Evolutionary conservation across 2,329 filamentous ascomycete genomes (phyloP).

Genomic region (Xylaria polymorpha): DNA sequence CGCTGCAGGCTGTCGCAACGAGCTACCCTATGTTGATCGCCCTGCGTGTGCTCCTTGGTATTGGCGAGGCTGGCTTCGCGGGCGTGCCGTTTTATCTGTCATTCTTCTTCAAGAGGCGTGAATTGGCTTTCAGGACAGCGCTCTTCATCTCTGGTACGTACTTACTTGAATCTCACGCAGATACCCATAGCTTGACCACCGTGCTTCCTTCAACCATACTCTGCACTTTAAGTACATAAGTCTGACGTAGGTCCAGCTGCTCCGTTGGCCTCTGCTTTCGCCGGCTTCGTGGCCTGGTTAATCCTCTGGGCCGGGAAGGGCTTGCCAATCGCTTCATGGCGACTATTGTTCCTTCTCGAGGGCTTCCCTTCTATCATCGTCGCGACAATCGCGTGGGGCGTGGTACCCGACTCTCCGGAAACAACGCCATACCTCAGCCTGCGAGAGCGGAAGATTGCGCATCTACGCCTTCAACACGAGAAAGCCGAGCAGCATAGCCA

Average conservation of each 20-base stretch:
- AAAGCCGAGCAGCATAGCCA: conserved; percentile 44
- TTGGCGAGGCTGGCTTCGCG: conserved; percentile 73
- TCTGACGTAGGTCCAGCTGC: conserved; percentile 71
- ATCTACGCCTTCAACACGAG: conserved; percentile 71
- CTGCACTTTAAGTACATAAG: not conserved
- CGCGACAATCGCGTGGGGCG: conserved; percentile 77
- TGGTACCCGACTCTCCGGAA: conserved; percentile 80
- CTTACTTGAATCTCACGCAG: conserved; percentile 11
- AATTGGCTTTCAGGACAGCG: conserved; percentile 86
- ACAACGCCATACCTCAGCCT: conserved; percentile 71
- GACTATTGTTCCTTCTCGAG: conserved; percentile 85
- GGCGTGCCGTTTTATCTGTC: conserved; percentile 73
- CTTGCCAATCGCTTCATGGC: conserved; percentile 81
- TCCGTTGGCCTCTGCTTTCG: conserved; percentile 82
- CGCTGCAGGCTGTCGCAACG: conserved; percentile 74
- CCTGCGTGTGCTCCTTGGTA: conserved; percentile 67
- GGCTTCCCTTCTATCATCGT: conserved; percentile 85
- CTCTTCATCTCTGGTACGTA: conserved; percentile 79
- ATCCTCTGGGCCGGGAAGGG: conserved; percentile 76
- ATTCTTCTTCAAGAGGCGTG: conserved; percentile 73
- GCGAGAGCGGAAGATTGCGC: conserved; percentile 76
- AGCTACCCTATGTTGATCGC: conserved; percentile 71
- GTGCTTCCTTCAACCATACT: not conserved
- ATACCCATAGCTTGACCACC: not conserved
- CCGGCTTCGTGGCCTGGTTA: conserved; percentile 80